These are phyloP conservation scores for Coleophoma eucalyptorum DNA, from an alignment of 2,329 filamentous ascomycete species.

Conservation along the genomic window DNA sequence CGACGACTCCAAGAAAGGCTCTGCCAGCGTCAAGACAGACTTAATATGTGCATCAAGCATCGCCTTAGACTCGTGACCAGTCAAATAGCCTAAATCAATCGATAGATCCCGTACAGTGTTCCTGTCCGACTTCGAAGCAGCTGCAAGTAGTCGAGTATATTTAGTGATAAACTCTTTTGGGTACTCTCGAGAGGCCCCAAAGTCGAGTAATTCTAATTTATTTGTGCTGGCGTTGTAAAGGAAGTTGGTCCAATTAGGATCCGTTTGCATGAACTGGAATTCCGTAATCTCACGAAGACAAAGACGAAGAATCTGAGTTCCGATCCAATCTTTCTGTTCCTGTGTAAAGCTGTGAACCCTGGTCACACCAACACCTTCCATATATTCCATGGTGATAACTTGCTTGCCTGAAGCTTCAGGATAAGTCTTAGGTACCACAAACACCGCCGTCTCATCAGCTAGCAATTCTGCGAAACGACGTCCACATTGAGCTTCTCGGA, in stretches of 20 bases:
- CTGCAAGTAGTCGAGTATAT: slow-evolving; percentile 77
- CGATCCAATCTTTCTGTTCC: slow-evolving; percentile 90
- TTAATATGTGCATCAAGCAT: slow-evolving; percentile 93
- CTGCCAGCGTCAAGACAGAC: slow-evolving; percentile 83
- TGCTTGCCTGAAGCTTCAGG: slow-evolving; percentile 77
- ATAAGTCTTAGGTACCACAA: slow-evolving; percentile 76
- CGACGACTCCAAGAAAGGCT: slow-evolving; percentile 76
- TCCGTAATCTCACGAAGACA: slow-evolving; percentile 91
- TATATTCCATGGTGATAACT: slow-evolving; percentile 89
- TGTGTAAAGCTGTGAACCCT: slow-evolving; percentile 74
- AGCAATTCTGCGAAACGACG: slow-evolving; percentile 74
- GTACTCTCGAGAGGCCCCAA: slow-evolving; percentile 87
- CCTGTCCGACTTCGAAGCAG: slow-evolving; percentile 70
- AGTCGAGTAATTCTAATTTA: slow-evolving; percentile 88
- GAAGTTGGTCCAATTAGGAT: slow-evolving; percentile 99
- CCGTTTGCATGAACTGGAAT: slow-evolving; percentile 98
- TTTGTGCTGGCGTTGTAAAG: slow-evolving; percentile 72
- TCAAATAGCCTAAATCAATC: slow-evolving; percentile 81
- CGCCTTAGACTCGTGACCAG: slow-evolving; percentile 75
- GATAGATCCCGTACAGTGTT: slow-evolving; percentile 63
- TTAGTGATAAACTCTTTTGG: slow-evolving; percentile 73
- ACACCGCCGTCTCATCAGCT: slow-evolving; percentile 68
- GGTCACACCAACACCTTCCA: slow-evolving; percentile 83
- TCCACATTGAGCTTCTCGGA: slow-evolving; percentile 80
- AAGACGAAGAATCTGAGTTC: slow-evolving; percentile 85